A percentile compares a stretch with the other conserved stretches of the same genome.
Conservation (phyloP, 768 basidiomycete species). For the Pleurotus cornucopiae region DNA sequence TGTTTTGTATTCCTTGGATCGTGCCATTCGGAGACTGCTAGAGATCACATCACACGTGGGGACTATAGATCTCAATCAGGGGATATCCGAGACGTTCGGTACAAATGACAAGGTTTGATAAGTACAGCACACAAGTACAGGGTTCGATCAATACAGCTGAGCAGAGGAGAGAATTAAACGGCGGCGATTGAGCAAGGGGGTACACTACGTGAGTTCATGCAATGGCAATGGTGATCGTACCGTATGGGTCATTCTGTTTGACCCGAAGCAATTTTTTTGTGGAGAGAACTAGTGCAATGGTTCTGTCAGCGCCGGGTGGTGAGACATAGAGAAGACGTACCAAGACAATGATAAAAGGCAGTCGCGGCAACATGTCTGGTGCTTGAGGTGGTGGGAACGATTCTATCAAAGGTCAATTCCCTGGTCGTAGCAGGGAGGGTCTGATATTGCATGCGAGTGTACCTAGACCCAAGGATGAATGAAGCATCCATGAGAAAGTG, state of each 20-base stretch:
- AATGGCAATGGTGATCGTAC: constrained; percentile 38
- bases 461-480: constrained; percentile 36
- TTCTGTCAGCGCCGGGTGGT: background rate
- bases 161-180: no score
- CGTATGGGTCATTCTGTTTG: constrained; percentile 59
- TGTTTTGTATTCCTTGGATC: background rate
- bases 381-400: constrained; percentile 63
- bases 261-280: constrained; percentile 70
- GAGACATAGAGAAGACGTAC: constrained; percentile 31
- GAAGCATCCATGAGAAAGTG: no score
- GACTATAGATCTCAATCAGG: background rate
- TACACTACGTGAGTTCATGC: constrained; percentile 14
- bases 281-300: constrained; percentile 50
- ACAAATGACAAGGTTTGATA: background rate
- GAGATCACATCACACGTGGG: background rate
- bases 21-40: background rate
- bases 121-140: background rate
- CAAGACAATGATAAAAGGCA: constrained; percentile 83
- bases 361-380: constrained; percentile 76
- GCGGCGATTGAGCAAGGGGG: background rate
- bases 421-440: constrained; percentile 45
- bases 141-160: background rate
- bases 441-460: constrained; percentile 71
- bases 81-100: constrained; percentile 1
- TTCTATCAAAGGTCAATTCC: constrained; percentile 55